Base-by-base conservation (phyloP, 805 yeast species). In the Wickerhamomyces queroliae region DNA sequence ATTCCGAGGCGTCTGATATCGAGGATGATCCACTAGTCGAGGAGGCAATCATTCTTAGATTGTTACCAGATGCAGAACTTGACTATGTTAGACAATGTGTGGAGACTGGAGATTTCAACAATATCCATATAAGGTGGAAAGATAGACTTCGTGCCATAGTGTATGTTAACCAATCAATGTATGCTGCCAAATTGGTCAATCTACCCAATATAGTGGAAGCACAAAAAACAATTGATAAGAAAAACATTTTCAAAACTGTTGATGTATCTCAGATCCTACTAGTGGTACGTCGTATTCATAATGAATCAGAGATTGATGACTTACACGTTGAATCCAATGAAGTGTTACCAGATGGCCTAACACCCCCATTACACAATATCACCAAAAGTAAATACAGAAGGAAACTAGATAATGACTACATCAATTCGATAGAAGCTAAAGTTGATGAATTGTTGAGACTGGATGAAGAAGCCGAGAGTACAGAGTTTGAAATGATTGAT, bases 21-120 rank as follows among this genome's bases (percentile, higher is more conserved):
- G 99, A 93, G 57, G 96, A 89, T 44, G 97, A 93, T 55, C 98
- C 99, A 1, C 64, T 88, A 44, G 67, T 88, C 8, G 98, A 93
- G 55, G 95, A 87, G 48, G 95, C 93, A 0, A 70, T 93, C 2
- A 69, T 89, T 1, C 59, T 93, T 32, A 70, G 99, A 39, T 79
- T 91, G 64, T 47, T 80, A n/a, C 70, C 72, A 2, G 87, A 81
- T 43, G 68, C 73, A 9, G 82, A 83, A 40, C 61, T 86, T 27
- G 96, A 86, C 41, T 77, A 75, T 44, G 75, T 91, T 9, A 78
- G 83, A 40, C 75, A 78, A 39, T 87, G 93, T 16, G 83, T 82
- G 10, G 95, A 85, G 38, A 66, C 76, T 15, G 88, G 90, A 6
- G 95, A 88, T 54, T 70, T 84, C 46, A 70, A 80, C 16, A 82